These are phyloP conservation scores for Gossypium herbaceum DNA, from an alignment of 345 rosid genomes.

Conservation along the genomic window DNA sequence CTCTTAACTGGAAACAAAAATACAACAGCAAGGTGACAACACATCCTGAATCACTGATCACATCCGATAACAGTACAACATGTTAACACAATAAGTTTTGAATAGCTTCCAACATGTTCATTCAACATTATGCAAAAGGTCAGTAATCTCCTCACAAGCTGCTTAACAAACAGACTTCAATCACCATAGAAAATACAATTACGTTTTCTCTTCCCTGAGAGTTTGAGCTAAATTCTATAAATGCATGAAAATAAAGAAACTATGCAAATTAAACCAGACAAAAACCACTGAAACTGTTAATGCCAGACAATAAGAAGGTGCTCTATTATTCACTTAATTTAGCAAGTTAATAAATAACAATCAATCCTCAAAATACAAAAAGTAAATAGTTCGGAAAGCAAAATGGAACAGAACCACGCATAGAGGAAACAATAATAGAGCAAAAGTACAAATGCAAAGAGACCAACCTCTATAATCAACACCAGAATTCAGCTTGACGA, in stretches of 20 bases:
- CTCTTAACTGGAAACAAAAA: too few relatives aligned
- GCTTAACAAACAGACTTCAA: too few relatives aligned
- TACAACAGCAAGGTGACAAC: background rate
- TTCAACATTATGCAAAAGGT: background rate
- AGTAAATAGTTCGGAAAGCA: background rate
- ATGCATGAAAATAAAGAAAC: background rate
- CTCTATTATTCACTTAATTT: background rate
- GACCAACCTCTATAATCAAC: constrained; percentile 78
- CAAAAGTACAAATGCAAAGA: background rate
- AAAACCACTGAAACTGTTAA: background rate
- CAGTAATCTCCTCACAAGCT: background rate
- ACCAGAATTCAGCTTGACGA: constrained; percentile 89
- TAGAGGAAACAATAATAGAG: background rate
- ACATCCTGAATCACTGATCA: background rate
- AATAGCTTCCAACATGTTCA: background rate
- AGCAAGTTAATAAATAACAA: background rate
- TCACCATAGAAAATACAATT: too few relatives aligned
- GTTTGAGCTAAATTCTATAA: background rate
- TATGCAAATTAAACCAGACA: background rate
- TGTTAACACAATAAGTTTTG: background rate
- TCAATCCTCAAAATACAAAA: background rate
- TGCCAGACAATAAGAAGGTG: background rate
- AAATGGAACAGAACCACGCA: background rate
- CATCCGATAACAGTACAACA: background rate
- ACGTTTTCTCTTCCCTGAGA: background rate